phyloP scores from a whole-genome alignment of 441 rosid genomes.

The Erodium moschatum region DNA sequence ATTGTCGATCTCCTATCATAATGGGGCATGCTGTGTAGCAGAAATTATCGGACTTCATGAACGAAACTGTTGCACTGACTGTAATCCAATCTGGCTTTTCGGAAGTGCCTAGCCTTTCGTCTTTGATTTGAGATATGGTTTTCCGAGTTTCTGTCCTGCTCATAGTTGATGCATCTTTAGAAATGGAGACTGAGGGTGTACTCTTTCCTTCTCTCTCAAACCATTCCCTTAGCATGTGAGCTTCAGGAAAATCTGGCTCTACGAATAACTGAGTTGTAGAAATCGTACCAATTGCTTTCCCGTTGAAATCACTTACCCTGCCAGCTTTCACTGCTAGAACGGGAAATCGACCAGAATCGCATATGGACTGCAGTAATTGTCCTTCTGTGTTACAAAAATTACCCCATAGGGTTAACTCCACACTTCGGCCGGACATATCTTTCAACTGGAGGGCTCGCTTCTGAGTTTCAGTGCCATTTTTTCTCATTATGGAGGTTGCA shows the following conservation, averaged over 20 bases:
- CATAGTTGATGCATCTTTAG: conserved; percentile 48
- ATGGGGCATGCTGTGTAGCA: conserved; percentile 91
- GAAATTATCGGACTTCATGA: conserved; percentile 62
- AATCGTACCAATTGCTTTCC: conserved; percentile 70
- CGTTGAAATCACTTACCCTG: conserved; percentile 69
- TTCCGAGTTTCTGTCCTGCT: conserved; percentile 49
- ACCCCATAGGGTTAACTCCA: conserved; percentile 85
- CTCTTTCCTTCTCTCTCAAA: conserved; percentile 61
- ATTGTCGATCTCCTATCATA: conserved; percentile 62
- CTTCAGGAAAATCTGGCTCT: conserved; percentile 70
- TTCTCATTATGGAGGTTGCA: conserved; percentile 59
- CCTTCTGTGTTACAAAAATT: conserved; percentile 63
- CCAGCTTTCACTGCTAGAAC: conserved; percentile 71
- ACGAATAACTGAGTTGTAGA: conserved; percentile 70
- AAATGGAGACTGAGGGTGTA: conserved; percentile 51
- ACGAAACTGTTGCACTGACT: conserved; percentile 52
- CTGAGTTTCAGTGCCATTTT: conserved; percentile 84
- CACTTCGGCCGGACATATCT: conserved; percentile 75
- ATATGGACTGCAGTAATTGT: conserved; percentile 53
- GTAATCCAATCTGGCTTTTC: conserved; percentile 92
- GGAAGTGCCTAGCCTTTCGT: conserved; percentile 79
- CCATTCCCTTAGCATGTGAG: conserved; percentile 58
- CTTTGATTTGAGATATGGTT: conserved; percentile 72
- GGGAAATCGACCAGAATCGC: conserved; percentile 61
- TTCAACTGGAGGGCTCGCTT: conserved; percentile 61